Conservation (phyloP, 2,329 filamentous ascomycete genomes). For the Decorospora gaudefroyi region DNA sequence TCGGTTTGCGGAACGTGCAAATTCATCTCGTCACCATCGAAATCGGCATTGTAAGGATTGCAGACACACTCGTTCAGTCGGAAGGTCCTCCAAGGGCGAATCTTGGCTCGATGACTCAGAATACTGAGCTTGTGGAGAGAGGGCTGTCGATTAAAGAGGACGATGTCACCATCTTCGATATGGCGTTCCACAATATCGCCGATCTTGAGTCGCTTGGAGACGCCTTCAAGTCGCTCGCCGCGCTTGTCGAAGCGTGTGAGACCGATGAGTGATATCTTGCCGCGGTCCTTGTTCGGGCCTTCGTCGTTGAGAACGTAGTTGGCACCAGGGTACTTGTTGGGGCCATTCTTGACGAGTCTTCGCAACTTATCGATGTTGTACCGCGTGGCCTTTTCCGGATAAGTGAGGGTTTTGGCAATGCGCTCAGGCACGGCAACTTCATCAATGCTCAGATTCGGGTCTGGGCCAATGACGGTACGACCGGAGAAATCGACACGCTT, state of each 20-base stretch:
- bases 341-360: constrained; percentile 73
- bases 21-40: constrained; percentile 99
- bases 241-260: constrained; percentile 39
- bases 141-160: constrained; percentile 96
- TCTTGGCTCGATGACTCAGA: constrained; percentile 90
- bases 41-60: constrained; percentile 97
- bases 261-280: constrained; percentile 73
- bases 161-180: constrained; percentile 91
- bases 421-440: constrained; percentile 89
- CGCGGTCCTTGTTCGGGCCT: constrained; percentile 51
- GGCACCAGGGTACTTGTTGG: constrained; percentile 81
- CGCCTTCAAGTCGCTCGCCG: constrained; percentile 66
- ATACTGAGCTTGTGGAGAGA: constrained; percentile 99
- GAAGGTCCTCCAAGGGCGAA: constrained; percentile 94
- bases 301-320: constrained; percentile 74
- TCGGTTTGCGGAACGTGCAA: constrained; percentile 97
- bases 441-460: constrained; percentile 91
- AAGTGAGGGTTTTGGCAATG: constrained; percentile 96
- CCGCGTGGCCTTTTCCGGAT: constrained; percentile 83
- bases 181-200: constrained; percentile 94
- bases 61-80: constrained; percentile 98
- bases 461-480: constrained; percentile 94
- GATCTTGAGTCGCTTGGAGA: constrained; percentile 74
- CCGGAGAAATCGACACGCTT: constrained; percentile 99
- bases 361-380: constrained; percentile 85